phyloP scores from a whole-genome alignment of 1,284 basidiomycete species.

The Marasmius sp. region DNA sequence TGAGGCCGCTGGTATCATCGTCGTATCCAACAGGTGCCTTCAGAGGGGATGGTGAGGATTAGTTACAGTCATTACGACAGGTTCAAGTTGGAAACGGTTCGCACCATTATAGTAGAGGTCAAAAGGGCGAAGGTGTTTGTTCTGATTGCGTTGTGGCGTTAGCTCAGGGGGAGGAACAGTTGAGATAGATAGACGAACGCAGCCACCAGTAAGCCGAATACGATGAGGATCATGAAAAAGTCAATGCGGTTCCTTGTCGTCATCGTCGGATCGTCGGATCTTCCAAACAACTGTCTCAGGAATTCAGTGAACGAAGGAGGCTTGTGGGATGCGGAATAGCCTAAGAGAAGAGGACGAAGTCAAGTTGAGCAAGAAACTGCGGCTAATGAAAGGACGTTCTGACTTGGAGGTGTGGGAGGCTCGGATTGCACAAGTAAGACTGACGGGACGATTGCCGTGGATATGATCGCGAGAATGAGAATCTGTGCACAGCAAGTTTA shows the following conservation, averaged over 20 bases:
- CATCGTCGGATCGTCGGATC: conserved; percentile 52
- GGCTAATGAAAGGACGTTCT: conserved; percentile 16
- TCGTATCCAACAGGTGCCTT: conserved; percentile 77
- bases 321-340: conserved; percentile 62
- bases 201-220: conserved; percentile 67
- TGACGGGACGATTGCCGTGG: conserved; percentile 56
- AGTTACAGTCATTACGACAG: not conserved
- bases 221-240: conserved; percentile 54
- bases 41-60: not conserved
- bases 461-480: conserved; percentile 67
- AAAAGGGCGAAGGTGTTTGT: conserved; percentile 60
- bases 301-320: conserved; percentile 55
- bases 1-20: conserved; percentile 57
- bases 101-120: conserved; percentile 65
- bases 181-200: conserved; percentile 45
- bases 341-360: conserved; percentile 31
- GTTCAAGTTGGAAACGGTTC: conserved; percentile 14
- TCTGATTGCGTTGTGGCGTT: conserved; percentile 22
- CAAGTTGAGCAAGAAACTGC: not conserved
- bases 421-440: conserved; percentile 54
- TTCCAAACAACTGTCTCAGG: conserved; percentile 55
- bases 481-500: conserved; percentile 41
- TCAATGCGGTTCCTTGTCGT: conserved; percentile 63
- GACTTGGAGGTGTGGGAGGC: conserved; percentile 78
- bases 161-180: not conserved